Conservation (phyloP, 2,329 filamentous ascomycete genomes). For the Dactylellina parvicollis region DNA sequence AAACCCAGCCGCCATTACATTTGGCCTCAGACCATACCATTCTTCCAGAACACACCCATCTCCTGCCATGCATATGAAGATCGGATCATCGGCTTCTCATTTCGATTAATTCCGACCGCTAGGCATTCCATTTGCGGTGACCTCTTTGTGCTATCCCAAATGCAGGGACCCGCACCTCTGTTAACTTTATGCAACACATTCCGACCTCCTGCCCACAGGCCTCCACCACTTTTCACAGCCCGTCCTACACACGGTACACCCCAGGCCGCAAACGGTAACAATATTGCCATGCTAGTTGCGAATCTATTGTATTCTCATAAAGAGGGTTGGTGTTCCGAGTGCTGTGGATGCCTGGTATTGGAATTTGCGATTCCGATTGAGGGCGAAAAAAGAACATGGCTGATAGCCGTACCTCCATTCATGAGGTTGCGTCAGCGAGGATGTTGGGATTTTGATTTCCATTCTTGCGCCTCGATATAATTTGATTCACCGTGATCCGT, state of each 20-base stretch:
- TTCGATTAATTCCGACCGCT: neutral
- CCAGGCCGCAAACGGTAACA: constrained; percentile 43
- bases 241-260: constrained; percentile 16
- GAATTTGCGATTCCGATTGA: constrained; percentile 30
- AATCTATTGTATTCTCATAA: neutral
- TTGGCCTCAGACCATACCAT: neutral
- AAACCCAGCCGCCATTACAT: neutral
- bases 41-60: constrained; percentile 35
- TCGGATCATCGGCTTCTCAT: neutral
- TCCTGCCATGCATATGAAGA: constrained; percentile 5
- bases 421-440: constrained; percentile 4
- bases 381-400: constrained; percentile 30
- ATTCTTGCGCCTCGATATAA: constrained; percentile 46
- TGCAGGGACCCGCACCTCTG: constrained; percentile 38
- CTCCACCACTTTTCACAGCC: constrained; percentile 15
- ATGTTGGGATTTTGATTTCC: constrained; percentile 34
- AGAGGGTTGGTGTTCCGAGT: constrained; percentile 15
- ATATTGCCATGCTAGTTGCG: constrained; percentile 28
- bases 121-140: constrained; percentile 42
- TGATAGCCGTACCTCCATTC: constrained; percentile 26
- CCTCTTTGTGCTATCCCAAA: constrained; percentile 31
- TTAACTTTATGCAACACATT: constrained; percentile 53
- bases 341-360: constrained; percentile 44
- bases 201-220: constrained; percentile 42
- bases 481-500: constrained; percentile 16